Percentiles rank a stretch among this genome's conserved stretches.
Evolutionary conservation across 352 stramenopile species (phyloP).

Genomic region (Phytophthora sp.): DNA sequence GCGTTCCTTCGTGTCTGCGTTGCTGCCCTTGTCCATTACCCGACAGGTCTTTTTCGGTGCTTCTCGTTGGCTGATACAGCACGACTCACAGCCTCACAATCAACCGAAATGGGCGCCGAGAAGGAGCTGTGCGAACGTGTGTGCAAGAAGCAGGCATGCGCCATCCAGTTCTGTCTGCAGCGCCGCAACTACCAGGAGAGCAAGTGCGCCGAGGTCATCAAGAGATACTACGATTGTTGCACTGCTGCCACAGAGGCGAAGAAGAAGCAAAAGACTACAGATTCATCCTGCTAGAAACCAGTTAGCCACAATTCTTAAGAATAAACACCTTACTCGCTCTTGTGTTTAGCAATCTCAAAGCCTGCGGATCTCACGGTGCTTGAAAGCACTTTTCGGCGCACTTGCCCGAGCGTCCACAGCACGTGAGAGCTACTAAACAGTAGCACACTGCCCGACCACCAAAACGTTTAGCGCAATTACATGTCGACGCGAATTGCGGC

Average conservation of each 20-base stretch:
- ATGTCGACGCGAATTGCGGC: not conserved
- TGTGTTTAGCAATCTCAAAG: slow-evolving; percentile 2
- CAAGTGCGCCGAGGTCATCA: slow-evolving; percentile 64
- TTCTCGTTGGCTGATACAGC: slow-evolving; percentile 17
- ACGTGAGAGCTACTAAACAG: slow-evolving; percentile 58
- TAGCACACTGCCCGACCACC: slow-evolving; percentile 29
- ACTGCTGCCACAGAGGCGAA: slow-evolving; percentile 39
- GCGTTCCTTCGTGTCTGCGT: slow-evolving; percentile 16
- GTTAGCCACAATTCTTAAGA: not conserved
- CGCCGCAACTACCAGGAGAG: slow-evolving; percentile 75
- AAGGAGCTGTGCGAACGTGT: slow-evolving; percentile 58
- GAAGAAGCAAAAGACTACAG: slow-evolving; percentile 18
- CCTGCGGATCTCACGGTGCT: not conserved
- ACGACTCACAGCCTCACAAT: slow-evolving; percentile 17
- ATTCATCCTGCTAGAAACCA: not conserved
- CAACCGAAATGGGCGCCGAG: slow-evolving; percentile 14
- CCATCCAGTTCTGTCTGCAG: slow-evolving; percentile 86
- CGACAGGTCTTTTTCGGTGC: not conserved
- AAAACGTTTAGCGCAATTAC: not conserved
- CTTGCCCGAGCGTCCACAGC: slow-evolving; percentile 43
- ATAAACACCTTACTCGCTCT: slow-evolving; percentile 20
- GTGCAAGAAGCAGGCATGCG: slow-evolving; percentile 80
- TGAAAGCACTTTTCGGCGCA: slow-evolving; percentile 31
- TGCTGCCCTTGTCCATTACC: not conserved
- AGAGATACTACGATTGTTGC: slow-evolving; percentile 81